Conservation (phyloP, 2,329 filamentous ascomycete species). For the Didymella pinodella region DNA sequence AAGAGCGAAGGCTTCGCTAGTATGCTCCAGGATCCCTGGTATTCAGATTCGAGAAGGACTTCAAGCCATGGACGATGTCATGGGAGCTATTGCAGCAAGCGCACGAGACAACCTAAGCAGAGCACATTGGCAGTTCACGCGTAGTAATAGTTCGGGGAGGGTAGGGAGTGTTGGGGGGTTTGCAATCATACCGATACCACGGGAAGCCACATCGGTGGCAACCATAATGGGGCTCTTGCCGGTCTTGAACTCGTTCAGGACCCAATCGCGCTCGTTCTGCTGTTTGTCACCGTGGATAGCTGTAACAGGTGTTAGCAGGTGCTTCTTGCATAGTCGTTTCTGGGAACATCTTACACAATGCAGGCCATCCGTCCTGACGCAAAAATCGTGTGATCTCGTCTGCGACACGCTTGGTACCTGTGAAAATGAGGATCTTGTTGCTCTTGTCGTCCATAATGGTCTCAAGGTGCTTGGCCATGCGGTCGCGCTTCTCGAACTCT, state of each 20-base stretch:
- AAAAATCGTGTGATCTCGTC: slow-evolving; percentile 98
- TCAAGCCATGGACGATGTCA: slow-evolving; percentile 89
- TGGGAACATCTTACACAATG: slow-evolving; percentile 74
- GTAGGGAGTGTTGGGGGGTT: slow-evolving; percentile 58
- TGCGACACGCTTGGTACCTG: slow-evolving; percentile 83
- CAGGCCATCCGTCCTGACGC: slow-evolving; percentile 97
- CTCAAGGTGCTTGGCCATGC: slow-evolving; percentile 97
- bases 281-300: slow-evolving; percentile 99
- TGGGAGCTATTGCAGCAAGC: slow-evolving; percentile 75
- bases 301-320: slow-evolving; percentile 56
- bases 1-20: slow-evolving; percentile 75
- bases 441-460: slow-evolving; percentile 96
- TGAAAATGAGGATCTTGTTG: slow-evolving; percentile 97
- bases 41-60: slow-evolving; percentile 83
- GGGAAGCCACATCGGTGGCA: slow-evolving; percentile 98
- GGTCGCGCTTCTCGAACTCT: slow-evolving; percentile 97
- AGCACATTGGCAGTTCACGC: slow-evolving; percentile 76
- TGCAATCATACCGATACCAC: slow-evolving; percentile 99
- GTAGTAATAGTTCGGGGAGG: slow-evolving; percentile 55
- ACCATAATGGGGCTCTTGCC: slow-evolving; percentile 99
- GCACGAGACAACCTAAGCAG: slow-evolving; percentile 90
- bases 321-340: slow-evolving; percentile 7
- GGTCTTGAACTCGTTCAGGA: slow-evolving; percentile 98
- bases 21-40: slow-evolving; percentile 87
- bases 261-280: slow-evolving; percentile 99